phyloP scores from a whole-genome alignment of 2,329 filamentous ascomycete genomes.

The Aspergillus sp. region DNA sequence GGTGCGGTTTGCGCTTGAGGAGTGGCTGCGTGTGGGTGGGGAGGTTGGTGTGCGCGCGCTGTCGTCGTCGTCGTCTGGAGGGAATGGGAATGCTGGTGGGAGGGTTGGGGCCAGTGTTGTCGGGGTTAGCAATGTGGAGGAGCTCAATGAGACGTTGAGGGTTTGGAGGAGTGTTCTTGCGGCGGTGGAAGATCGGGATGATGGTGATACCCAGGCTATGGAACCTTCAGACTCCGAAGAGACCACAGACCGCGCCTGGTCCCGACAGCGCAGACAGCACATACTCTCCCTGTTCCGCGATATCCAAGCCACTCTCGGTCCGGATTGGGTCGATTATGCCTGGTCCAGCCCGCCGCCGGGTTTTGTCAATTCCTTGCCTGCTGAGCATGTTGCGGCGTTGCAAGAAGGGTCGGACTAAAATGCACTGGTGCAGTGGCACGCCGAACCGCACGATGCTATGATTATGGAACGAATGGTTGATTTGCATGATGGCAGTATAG shows the following conservation, averaged over 20 bases:
- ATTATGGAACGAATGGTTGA: too few relatives aligned
- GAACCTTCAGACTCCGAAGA: slow-evolving; percentile 25
- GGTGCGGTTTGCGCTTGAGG: too few relatives aligned
- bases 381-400: slow-evolving; percentile 16
- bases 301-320: slow-evolving; percentile 31
- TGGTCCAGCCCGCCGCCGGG: slow-evolving; percentile 35
- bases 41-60: too few relatives aligned
- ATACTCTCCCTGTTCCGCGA: slow-evolving; percentile 27
- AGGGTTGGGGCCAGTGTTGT: slow-evolving; percentile 55
- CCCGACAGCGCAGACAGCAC: slow-evolving; percentile 22
- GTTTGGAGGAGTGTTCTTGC: slow-evolving; percentile 46
- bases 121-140: slow-evolving; percentile 51
- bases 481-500: too few relatives aligned
- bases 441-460: too few relatives aligned
- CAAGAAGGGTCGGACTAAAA: too few relatives aligned
- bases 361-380: slow-evolving; percentile 30
- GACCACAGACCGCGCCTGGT: slow-evolving; percentile 34
- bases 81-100: slow-evolving; percentile 40
- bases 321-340: slow-evolving; percentile 36
- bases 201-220: slow-evolving; percentile 14
- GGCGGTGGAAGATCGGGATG: slow-evolving; percentile 34
- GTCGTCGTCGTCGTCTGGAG: slow-evolving; percentile 21
- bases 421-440: too few relatives aligned
- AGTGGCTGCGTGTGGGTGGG: too few relatives aligned
- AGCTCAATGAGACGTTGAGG: slow-evolving; percentile 54